Evolutionary conservation across 2,329 filamentous ascomycete genomes (phyloP).

Genomic region (Colletotrichum trifolii): DNA sequence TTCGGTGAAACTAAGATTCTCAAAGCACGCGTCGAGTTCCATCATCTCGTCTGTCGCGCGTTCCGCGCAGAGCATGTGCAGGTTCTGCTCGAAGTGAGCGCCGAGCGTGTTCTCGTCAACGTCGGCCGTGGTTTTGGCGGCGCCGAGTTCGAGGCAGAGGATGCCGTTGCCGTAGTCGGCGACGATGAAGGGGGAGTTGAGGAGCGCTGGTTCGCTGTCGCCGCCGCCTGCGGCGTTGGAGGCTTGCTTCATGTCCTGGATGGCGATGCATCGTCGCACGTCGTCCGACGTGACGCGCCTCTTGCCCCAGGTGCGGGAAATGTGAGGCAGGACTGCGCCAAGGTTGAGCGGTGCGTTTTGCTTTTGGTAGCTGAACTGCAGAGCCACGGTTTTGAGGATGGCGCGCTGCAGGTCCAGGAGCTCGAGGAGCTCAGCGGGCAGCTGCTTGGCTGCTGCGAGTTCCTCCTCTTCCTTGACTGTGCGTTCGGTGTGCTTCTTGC

Average conservation of each 20-base stretch:
- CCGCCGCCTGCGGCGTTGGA: conserved; percentile 39
- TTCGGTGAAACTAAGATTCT: conserved; percentile 43
- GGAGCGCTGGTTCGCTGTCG: conserved; percentile 24
- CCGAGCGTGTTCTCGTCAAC: conserved; percentile 65
- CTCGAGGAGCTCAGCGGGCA: conserved; percentile 66
- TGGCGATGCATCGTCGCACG: conserved; percentile 72
- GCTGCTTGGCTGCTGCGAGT: conserved; percentile 44
- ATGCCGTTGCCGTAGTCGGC: conserved; percentile 64
- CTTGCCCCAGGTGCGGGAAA: conserved; percentile 79
- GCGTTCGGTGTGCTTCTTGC: conserved; percentile 35
- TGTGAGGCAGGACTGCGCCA: conserved; percentile 67
- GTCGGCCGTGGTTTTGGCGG: conserved; percentile 47
- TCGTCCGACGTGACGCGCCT: conserved; percentile 73
- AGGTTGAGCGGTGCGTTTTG: conserved; percentile 72
- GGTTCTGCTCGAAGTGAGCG: conserved; percentile 63
- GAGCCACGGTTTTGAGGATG: conserved; percentile 74
- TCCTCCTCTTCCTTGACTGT: conserved; percentile 45
- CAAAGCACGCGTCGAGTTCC: conserved; percentile 61
- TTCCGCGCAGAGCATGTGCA: conserved; percentile 57
- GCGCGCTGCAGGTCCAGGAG: conserved; percentile 72
- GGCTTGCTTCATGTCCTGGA: conserved; percentile 60
- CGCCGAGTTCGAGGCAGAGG: conserved; percentile 68
- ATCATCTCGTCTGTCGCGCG: conserved; percentile 44
- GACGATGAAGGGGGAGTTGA: conserved; percentile 54
- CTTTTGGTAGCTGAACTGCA: conserved; percentile 78